A percentile compares a stretch with the other conserved stretches of the same genome.
Evolutionary conservation across 2,329 filamentous ascomycete species (phyloP).

Genomic region (Fusarium foetens): DNA sequence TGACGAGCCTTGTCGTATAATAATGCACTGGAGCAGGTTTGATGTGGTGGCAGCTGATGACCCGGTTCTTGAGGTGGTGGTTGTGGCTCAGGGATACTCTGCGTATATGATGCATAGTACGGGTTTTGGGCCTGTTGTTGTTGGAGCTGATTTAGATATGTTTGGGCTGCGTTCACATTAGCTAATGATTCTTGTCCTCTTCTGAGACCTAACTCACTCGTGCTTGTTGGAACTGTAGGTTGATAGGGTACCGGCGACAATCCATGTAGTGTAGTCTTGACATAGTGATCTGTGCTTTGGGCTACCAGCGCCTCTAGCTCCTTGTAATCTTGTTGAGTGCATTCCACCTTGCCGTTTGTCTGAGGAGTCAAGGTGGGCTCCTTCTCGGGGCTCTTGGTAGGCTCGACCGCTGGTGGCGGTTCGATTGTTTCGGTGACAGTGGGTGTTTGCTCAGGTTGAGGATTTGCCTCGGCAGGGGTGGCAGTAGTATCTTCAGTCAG

Average conservation of each 20-base stretch:
- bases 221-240: conserved; percentile 54
- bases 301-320: conserved; percentile 57
- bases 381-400: conserved; percentile 43
- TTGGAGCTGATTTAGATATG: conserved; percentile 52
- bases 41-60: conserved; percentile 64
- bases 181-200: conserved; percentile 27
- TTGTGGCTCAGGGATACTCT: conserved; percentile 51
- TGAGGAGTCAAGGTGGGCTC: conserved; percentile 38
- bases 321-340: conserved; percentile 53
- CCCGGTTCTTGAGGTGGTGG: conserved; percentile 45
- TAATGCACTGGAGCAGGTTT: conserved; percentile 64
- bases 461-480: conserved; percentile 5
- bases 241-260: conserved; percentile 57
- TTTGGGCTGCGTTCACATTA: conserved; percentile 50
- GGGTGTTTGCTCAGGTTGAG: conserved; percentile 33
- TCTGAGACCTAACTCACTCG: conserved; percentile 44
- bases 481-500: conserved; percentile 45
- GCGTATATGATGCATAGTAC: conserved; percentile 49
- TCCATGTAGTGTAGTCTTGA: conserved; percentile 56
- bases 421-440: conserved; percentile 37
- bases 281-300: conserved; percentile 58
- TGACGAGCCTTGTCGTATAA: conserved; percentile 69
- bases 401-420: conserved; percentile 21
- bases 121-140: conserved; percentile 52
- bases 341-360: conserved; percentile 47